Evolutionary conservation across 108 stramenopile species (phyloP).

Genomic region (Mayamaea pseudoterrestris): DNA sequence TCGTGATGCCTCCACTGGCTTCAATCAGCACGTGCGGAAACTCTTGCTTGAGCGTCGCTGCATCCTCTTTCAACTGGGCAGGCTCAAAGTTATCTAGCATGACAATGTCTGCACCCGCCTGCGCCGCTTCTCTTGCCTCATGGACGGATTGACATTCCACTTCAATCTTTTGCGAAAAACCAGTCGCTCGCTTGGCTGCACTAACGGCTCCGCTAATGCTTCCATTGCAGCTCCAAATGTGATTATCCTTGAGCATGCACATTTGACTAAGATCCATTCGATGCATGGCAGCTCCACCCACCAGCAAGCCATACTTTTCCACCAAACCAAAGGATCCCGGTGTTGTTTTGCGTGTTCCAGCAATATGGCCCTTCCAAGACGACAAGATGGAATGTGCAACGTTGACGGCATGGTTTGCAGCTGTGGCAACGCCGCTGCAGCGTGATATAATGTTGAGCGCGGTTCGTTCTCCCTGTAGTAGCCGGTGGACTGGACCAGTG

Average conservation of each 20-base stretch:
- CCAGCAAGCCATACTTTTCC: conserved; percentile 97
- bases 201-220: conserved; percentile 89
- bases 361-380: conserved; percentile 87
- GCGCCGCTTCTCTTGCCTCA: conserved; percentile 88
- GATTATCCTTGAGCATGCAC: conserved; percentile 99
- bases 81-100: conserved; percentile 99
- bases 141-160: conserved; percentile 87
- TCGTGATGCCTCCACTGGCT: conserved; percentile 96
- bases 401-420: conserved; percentile 33
- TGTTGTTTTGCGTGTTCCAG: conserved; percentile 97
- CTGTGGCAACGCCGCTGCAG: conserved; percentile 93
- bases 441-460: conserved; percentile 90
- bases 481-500: conserved; percentile 68
- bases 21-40: conserved; percentile 90
- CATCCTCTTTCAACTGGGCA: conserved; percentile 56
- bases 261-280: conserved; percentile 94
- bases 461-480: conserved; percentile 94
- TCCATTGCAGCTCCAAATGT: conserved; percentile 81
- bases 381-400: conserved; percentile 15
- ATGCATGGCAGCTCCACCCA: conserved; percentile 94
- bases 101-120: conserved; percentile 84
- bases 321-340: conserved; percentile 96
- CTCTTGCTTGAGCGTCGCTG: conserved; percentile 65
- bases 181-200: conserved; percentile 72
- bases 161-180: conserved; percentile 98